Conservation (phyloP, 106 monocot genomes). For the Posidonia australis region DNA sequence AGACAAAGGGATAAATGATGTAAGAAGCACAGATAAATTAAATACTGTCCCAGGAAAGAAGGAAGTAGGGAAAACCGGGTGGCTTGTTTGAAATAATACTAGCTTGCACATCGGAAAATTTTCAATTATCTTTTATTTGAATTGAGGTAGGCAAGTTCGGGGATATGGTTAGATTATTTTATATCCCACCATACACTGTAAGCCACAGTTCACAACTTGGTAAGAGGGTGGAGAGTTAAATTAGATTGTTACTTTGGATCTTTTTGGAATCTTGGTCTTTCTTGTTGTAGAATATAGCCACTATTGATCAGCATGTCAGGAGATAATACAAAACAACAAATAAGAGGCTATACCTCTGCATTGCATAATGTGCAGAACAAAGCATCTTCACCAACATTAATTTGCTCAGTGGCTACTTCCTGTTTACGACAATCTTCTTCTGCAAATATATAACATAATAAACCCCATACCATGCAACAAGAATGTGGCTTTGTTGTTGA, state of each 20-base stretch:
- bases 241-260: too few species aligned
- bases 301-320: background rate
- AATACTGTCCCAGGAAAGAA: background rate
- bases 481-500: conserved; percentile 24
- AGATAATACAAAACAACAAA: background rate
- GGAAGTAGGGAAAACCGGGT: too few species aligned
- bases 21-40: background rate
- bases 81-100: too few species aligned
- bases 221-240: too few species aligned
- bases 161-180: too few species aligned
- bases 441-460: conserved; percentile 60
- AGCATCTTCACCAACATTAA: conserved; percentile 66
- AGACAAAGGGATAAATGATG: background rate
- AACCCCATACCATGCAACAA: conserved; percentile 44
- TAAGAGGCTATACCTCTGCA: conserved; percentile 64
- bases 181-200: too few species aligned
- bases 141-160: too few species aligned
- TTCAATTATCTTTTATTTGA: too few species aligned
- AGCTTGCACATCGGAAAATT: too few species aligned
- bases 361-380: conserved; percentile 94
- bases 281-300: too few species aligned
- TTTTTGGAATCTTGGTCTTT: too few species aligned
- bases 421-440: conserved; percentile 86
- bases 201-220: too few species aligned
- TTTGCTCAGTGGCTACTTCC: conserved; percentile 34